Base-by-base conservation (phyloP, 2,329 filamentous ascomycete species). In the Huntiella bhutanensis region DNA sequence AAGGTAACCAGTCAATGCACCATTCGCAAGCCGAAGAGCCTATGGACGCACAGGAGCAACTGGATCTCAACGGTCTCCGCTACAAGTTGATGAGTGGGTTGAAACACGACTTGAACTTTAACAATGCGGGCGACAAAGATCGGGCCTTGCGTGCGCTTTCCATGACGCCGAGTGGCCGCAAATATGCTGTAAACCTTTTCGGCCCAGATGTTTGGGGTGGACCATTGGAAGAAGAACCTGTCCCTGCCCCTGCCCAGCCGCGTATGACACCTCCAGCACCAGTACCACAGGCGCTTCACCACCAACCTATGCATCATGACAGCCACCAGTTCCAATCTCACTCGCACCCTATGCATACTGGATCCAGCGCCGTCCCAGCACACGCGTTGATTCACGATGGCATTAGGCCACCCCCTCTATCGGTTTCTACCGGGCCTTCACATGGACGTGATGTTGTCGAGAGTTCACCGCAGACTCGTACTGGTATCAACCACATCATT, bases 131-230 rank as follows among this genome's bases (percentile, higher is more conserved):
- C 15, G 65, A 62, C 36, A 71, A 67, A 56, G 63, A 58, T 50
- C 69, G 67, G 55, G 67, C 67, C 49, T 60, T 75, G 10, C 69
- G 73, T 50, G 68, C 73, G 12, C 57, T 75, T 33, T 58, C 63
- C 10, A 64, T 64, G 37, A 73, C 68, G 1, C 68, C 71, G 36
- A 54, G 58, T 4, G 70, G 70, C 0, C 64, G 67, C n/a, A 62
- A 62, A 42, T 61, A 66, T 39, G 70, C 69, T 0, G 65, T 71
- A 51, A 63, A 65, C 40, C 62, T 73, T 12, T 75, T 67, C 57
- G 71, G 70, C 0, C 55, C 60, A 0, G 64, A 67, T 44, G 60
- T 71, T 2, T 74, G 70, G 46, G 22, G 22, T 7, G 22, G 22
- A 28, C 22, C 22, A 10, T 28, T 28, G 22, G 22, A 28, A 28